Evolutionary conservation across 352 stramenopile species (phyloP), one percentile per base, ranked within the genome.

Genomic region (Lagenidium giganteum): DNA sequence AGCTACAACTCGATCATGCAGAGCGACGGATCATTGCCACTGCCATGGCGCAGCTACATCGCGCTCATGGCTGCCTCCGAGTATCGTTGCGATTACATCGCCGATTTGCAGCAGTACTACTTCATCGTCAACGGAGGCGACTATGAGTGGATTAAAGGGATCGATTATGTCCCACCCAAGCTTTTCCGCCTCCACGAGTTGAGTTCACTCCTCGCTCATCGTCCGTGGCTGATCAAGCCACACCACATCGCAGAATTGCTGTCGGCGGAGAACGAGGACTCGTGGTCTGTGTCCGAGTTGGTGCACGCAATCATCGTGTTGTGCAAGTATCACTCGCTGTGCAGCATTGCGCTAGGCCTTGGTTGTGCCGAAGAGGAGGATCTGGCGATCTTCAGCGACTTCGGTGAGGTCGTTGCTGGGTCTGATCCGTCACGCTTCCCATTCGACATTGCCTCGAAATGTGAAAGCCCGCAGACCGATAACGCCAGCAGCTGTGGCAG

Each of bases 281-380:
- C 74, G 44, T 89, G 76, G 76, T 89, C 76, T 2, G 71, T 87
- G n/a, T 85, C 76, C 18, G 76, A 89, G 55, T 64, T 89, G 12
- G 76, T 89, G 32, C 76, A 89, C 43, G 76, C 76, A 9, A 83
- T 88, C 39, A 80, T 88, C 27, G 72, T 88, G 25, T 51, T 88
- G 28, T 86, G 76, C 50, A 70, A 83, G 46, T 70, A 75, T 13
- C 72, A 88, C 42, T 85, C 76, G 17, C 84, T 84, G 60, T 69
- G 67, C 23, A 80, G 70, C 57, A 86, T 88, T 38, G 62, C 76
- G 16, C 64, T 86, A 8, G 76, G 76, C 2, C 50, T 88, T 13
- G 76, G 76, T 8, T 79, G 68, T 22, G 68, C 64, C 0, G 76
- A 88, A 17, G 76, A 88, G 54, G 65, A 78, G 37, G 76, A 88